Conservation (phyloP, 2,329 filamentous ascomycete genomes). For the Cladophialophora immunda region DNA sequence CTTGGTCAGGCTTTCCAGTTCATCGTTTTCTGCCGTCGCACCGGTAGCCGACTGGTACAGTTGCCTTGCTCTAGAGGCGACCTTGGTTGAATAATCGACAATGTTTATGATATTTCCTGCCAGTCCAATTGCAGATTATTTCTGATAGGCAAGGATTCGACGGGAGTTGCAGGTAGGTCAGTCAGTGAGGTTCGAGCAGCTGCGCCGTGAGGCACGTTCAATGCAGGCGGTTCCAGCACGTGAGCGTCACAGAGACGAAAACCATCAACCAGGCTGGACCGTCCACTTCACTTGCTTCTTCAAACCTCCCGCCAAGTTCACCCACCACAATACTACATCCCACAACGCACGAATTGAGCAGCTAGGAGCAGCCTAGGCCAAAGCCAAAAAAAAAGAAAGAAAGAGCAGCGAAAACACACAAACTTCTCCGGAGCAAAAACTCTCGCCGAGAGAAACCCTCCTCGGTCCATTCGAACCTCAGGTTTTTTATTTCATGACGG, state of each 20-base stretch:
- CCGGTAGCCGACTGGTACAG: background rate
- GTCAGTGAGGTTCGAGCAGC: no score
- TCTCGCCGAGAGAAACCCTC: background rate
- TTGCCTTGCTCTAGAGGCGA: background rate
- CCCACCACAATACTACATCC: background rate
- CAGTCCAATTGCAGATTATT: background rate
- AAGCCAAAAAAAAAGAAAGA: background rate
- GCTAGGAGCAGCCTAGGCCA: no score
- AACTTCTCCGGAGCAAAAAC: slow-evolving; percentile 5
- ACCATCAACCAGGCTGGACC: background rate
- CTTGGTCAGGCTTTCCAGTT: background rate
- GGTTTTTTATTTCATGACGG: slow-evolving; percentile 3
- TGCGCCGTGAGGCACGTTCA: no score
- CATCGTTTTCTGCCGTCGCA: background rate
- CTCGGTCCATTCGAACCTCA: background rate
- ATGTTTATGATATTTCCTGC: background rate
- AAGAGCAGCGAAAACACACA: background rate
- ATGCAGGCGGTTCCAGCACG: no score
- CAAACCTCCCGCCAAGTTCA: background rate
- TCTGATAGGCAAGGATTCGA: background rate
- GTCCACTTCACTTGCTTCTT: background rate
- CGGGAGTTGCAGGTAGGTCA: no score
- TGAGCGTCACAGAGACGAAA: no score
- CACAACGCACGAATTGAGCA: no score
- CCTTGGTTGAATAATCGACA: background rate